Conservation (phyloP, 345 rosid species). For the Rhizophora apiculata region DNA sequence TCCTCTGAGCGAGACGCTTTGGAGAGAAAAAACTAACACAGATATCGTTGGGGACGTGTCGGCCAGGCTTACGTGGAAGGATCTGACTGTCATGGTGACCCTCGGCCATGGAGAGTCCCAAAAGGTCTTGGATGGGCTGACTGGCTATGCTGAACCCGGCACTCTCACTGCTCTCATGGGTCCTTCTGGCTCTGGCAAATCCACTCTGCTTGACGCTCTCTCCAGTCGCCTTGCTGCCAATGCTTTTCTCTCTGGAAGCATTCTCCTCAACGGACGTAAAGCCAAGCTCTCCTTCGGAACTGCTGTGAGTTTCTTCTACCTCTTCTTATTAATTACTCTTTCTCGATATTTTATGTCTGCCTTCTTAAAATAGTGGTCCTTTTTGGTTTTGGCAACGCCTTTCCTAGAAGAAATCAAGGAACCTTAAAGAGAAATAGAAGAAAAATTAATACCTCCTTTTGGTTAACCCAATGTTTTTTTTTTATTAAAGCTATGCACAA, state of each 20-base stretch:
- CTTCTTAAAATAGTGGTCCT: too few species aligned
- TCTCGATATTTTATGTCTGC: too few species aligned
- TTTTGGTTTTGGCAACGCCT: too few species aligned
- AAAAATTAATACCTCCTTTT: too few species aligned
- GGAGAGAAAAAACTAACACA: conserved; percentile 58
- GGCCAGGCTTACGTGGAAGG: conserved; percentile 88
- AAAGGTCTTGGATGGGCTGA: conserved; percentile 75
- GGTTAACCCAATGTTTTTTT: too few species aligned
- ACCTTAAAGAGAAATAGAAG: too few species aligned
- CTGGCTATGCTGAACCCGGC: conserved; percentile 91
- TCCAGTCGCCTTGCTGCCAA: conserved; percentile 87
- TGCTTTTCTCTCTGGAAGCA: conserved; percentile 79
- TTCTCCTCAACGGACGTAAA: conserved; percentile 83
- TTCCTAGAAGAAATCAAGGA: too few species aligned
- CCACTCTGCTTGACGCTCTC: conserved; percentile 88
- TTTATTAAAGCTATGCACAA: too few species aligned
- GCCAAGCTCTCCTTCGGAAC: conserved; percentile 93
- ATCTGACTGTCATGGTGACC: conserved; percentile 77
- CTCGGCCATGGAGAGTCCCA: conserved; percentile 66
- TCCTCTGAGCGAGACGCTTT: conserved; percentile 71
- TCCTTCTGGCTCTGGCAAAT: conserved; percentile 93
- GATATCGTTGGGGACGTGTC: conserved; percentile 76
- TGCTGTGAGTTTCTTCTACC: conserved; percentile 54
- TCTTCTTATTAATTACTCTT: background rate
- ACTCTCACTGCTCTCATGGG: conserved; percentile 86